Conservation (phyloP, 805 yeast genomes). For the Kregervanrija pseudodelftensis region DNA sequence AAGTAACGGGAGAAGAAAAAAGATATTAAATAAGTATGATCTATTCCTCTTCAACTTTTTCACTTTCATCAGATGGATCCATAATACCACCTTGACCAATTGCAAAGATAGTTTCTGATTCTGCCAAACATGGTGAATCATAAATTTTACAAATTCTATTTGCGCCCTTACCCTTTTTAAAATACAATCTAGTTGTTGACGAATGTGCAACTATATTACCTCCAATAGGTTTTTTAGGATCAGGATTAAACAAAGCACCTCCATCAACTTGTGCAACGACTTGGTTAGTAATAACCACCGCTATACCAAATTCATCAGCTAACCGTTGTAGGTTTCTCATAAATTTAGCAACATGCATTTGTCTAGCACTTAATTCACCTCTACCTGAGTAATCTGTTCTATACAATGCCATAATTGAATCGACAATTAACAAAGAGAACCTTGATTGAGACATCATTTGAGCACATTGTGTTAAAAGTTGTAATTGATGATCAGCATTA, state of each 20-base stretch:
- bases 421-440: conserved; percentile 86
- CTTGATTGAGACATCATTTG: conserved; percentile 94
- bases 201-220: conserved; percentile 97
- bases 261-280: conserved; percentile 97
- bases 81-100: conserved; percentile 96
- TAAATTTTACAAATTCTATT: conserved; percentile 91
- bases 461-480: conserved; percentile 82
- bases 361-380: conserved; percentile 93
- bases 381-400: conserved; percentile 93
- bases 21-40: not conserved
- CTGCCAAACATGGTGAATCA: conserved; percentile 96
- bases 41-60: conserved; percentile 47
- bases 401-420: conserved; percentile 93
- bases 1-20: not conserved
- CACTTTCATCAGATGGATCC: conserved; percentile 60
- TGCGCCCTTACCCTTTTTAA: conserved; percentile 87
- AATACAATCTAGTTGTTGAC: conserved; percentile 85
- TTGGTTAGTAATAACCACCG: conserved; percentile 92
- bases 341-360: conserved; percentile 86
- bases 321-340: conserved; percentile 87
- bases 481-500: conserved; percentile 93
- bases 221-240: conserved; percentile 97
- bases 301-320: conserved; percentile 97
- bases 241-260: conserved; percentile 84
- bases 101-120: conserved; percentile 90